These are phyloP conservation scores for Syzygium jambos DNA, from an alignment of 345 rosid genomes.

Conservation along the genomic window DNA sequence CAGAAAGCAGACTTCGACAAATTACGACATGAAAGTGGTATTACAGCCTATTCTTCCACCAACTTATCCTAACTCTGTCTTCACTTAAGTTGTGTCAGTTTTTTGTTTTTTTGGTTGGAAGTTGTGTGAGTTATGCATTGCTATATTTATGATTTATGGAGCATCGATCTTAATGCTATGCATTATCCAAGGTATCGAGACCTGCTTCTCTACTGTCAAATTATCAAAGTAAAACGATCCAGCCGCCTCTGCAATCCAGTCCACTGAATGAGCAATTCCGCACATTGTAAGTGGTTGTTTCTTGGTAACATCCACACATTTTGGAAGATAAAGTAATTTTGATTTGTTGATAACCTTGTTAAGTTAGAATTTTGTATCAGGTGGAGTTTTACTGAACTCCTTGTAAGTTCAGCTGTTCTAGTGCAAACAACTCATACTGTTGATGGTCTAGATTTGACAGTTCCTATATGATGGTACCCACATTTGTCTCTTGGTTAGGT, in stretches of 20 bases:
- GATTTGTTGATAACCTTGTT: neutral
- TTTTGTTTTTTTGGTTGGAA: too few species aligned
- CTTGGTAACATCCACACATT: neutral
- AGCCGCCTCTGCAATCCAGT: constrained; percentile 22
- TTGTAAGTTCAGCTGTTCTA: neutral
- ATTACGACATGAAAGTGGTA: constrained; percentile 48
- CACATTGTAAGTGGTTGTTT: constrained; percentile 42
- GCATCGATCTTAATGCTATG: neutral
- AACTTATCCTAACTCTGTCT: neutral
- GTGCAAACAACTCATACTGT: neutral
- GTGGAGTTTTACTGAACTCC: neutral
- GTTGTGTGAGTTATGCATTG: neutral
- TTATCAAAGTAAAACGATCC: constrained; percentile 41
- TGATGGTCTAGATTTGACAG: neutral
- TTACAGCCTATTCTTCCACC: neutral
- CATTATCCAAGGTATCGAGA: constrained; percentile 34
- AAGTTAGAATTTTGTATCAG: neutral
- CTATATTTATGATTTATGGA: neutral
- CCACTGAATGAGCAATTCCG: constrained; percentile 51
- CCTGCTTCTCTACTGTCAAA: constrained; percentile 27
- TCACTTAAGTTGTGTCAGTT: neutral
- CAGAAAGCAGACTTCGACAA: constrained; percentile 28
- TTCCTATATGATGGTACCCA: neutral
- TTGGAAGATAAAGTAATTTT: neutral
- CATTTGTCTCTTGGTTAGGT: neutral